Percentiles rank a stretch among this genome's conserved stretches.
phyloP scores from a whole-genome alignment of 73 alveolate genomes.

The Paramecium octaurelia region DNA sequence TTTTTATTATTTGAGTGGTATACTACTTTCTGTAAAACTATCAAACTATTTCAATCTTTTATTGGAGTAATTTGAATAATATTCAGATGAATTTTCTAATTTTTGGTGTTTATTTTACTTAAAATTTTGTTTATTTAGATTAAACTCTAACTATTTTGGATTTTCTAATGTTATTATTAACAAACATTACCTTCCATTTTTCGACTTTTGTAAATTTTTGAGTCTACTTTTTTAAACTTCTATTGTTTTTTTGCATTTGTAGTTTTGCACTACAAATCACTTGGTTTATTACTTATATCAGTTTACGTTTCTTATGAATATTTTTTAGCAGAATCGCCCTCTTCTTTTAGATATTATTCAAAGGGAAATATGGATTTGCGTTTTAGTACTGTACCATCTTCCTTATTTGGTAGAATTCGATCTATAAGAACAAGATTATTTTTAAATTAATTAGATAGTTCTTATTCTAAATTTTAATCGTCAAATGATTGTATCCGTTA shows the following conservation, averaged over 20 bases:
- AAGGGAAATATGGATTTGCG: not conserved
- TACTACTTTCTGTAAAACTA: not conserved
- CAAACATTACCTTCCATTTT: conserved; percentile 20
- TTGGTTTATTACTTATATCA: not conserved
- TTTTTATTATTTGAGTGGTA: not conserved
- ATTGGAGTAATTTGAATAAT: not conserved
- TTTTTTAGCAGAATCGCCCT: not conserved
- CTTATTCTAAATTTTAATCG: not conserved
- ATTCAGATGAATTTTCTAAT: not conserved
- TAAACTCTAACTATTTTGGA: not conserved
- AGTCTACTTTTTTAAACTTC: not conserved
- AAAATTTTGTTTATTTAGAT: not conserved
- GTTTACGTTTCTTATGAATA: not conserved
- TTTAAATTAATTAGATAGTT: not conserved
- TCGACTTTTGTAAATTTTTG: not conserved
- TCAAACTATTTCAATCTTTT: not conserved
- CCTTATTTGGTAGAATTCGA: not conserved
- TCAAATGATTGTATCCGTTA: not conserved
- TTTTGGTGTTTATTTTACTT: not conserved
- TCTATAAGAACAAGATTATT: not conserved
- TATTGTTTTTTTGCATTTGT: not conserved
- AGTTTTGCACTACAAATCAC: not conserved
- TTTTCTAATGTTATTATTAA: not conserved
- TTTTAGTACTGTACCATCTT: not conserved
- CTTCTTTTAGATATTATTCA: not conserved